phyloP scores from a whole-genome alignment of 768 basidiomycete species.

The Leccinum boreale region DNA sequence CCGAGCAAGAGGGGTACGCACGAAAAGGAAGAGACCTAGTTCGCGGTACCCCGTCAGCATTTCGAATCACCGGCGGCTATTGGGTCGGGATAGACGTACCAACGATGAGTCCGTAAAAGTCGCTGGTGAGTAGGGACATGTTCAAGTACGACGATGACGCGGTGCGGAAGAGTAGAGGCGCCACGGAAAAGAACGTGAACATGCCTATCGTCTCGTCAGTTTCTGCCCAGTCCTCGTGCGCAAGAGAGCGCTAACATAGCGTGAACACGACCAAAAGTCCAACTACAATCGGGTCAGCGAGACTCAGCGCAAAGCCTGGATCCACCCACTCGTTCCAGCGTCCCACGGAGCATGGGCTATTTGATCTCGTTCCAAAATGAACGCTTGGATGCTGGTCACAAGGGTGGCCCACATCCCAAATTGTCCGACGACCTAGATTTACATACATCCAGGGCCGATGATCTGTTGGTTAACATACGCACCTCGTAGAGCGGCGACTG shows the following conservation, averaged over 20 bases:
- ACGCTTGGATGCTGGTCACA: slow-evolving; percentile 73
- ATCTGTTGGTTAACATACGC: neutral
- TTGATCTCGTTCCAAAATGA: slow-evolving; percentile 61
- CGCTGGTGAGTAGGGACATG: slow-evolving; percentile 78
- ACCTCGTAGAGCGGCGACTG: slow-evolving; percentile 77
- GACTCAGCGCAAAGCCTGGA: slow-evolving; percentile 24
- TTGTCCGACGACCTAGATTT: slow-evolving; percentile 67
- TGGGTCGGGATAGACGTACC: slow-evolving; percentile 29
- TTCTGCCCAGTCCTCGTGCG: neutral
- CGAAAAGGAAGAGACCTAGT: slow-evolving; percentile 50
- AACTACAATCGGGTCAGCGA: slow-evolving; percentile 37
- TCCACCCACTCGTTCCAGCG: slow-evolving; percentile 55
- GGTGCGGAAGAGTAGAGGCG: slow-evolving; percentile 77
- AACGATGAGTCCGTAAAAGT: slow-evolving; percentile 84
- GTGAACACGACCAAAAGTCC: slow-evolving; percentile 48
- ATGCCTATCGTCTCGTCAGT: slow-evolving; percentile 44
- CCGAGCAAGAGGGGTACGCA: slow-evolving; percentile 24
- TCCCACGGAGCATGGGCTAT: slow-evolving; percentile 70
- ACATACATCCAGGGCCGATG: neutral
- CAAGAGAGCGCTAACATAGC: slow-evolving; percentile 23
- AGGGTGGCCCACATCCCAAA: slow-evolving; percentile 80
- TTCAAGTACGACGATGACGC: slow-evolving; percentile 86
- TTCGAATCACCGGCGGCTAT: neutral
- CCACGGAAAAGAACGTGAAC: slow-evolving; percentile 79
- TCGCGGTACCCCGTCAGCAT: neutral